Evolutionary conservation across 192 early-diverging fungal species (phyloP).

Genomic region (Chytriomyces sp.): DNA sequence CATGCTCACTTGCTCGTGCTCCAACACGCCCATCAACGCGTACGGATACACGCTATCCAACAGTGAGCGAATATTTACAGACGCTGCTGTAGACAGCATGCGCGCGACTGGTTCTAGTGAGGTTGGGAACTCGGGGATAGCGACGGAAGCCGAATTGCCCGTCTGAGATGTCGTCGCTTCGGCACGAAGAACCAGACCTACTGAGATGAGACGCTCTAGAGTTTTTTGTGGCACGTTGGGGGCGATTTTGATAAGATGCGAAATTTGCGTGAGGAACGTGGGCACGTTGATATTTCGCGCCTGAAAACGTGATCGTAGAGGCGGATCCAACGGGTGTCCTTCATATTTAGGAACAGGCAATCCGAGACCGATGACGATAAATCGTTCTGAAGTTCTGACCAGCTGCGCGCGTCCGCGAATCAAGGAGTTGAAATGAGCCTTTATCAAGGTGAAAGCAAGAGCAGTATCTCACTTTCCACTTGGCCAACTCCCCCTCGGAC

Average conservation of each 20-base stretch:
- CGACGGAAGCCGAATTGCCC: background rate
- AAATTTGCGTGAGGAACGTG: conserved; percentile 11
- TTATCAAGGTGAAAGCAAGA: background rate
- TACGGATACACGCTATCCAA: conserved; percentile 22
- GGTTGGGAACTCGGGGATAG: conserved; percentile 17
- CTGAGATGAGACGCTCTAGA: conserved; percentile 18
- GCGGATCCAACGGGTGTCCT: conserved; percentile 71
- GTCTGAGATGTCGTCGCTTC: conserved; percentile 4
- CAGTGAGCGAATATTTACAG: background rate
- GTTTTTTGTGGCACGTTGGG: conserved; percentile 15
- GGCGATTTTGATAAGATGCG: background rate
- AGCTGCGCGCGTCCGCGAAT: conserved; percentile 39
- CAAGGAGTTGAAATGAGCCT: background rate
- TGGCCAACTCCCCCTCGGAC: conserved; percentile 47
- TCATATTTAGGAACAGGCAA: conserved; percentile 57
- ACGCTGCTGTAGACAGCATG: background rate
- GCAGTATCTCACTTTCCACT: conserved; percentile 39
- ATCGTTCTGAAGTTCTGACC: conserved; percentile 66
- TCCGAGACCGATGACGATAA: conserved; percentile 76
- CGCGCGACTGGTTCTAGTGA: background rate
- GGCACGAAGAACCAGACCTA: conserved; percentile 14
- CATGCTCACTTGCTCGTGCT: background rate
- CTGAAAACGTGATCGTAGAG: conserved; percentile 79
- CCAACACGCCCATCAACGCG: conserved; percentile 6
- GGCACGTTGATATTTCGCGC: conserved; percentile 46